Conservation (phyloP, 441 rosid species). For the Omphalea diandra region DNA sequence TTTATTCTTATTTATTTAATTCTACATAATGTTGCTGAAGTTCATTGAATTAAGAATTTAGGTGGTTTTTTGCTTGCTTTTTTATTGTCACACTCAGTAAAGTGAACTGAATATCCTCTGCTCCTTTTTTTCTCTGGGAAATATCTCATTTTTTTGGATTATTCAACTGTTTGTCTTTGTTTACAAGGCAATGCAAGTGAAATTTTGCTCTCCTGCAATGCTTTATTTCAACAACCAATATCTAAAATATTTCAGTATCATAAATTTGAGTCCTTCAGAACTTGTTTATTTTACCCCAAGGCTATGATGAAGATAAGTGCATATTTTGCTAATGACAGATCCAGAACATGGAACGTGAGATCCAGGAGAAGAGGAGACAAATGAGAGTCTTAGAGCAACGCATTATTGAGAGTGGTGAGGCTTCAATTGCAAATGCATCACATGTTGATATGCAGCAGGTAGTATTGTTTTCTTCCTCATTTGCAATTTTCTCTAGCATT, state of each 20-base stretch:
- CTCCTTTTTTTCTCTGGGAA: neutral
- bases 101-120: neutral
- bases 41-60: neutral
- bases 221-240: constrained; percentile 12
- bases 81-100: neutral
- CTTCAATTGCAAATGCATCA: constrained; percentile 90
- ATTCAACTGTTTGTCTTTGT: neutral
- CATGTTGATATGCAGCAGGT: constrained; percentile 98
- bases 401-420: constrained; percentile 88
- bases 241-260: constrained; percentile 4
- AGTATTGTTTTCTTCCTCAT: constrained; percentile 20
- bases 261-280: constrained; percentile 1
- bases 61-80: constrained; percentile 2
- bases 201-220: constrained; percentile 4
- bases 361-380: constrained; percentile 90
- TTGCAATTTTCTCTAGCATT: neutral
- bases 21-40: neutral
- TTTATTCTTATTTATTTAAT: too few relatives aligned
- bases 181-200: neutral
- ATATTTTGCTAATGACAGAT: constrained; percentile 49
- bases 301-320: constrained; percentile 14
- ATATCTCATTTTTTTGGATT: constrained; percentile 3
- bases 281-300: neutral
- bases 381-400: constrained; percentile 80
- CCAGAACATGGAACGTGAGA: constrained; percentile 82